Evolutionary conservation across 768 basidiomycete species (phyloP), one percentile per base, ranked within the genome.

Genomic region (Lactifluus rugatus): DNA sequence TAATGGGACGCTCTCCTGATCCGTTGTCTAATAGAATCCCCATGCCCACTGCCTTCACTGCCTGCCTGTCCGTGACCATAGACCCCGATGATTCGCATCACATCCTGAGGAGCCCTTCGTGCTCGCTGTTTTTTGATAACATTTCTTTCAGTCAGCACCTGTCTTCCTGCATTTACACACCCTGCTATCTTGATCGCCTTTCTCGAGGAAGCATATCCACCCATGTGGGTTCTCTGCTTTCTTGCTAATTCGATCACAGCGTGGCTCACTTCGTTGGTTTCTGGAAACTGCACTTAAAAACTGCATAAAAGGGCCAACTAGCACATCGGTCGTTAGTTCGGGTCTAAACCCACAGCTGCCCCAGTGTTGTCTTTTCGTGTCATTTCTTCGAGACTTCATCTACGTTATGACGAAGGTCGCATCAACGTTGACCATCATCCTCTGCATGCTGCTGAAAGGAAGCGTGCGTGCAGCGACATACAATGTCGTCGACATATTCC

Each of bases 401-500:
- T 26, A 17, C 19, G 1, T 41, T 19, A 0, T 31, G 36, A 58
- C 54, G 51, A 52, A 19, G 57, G 39, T 39, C 34, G 28, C 39
- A 19, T 14, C 42, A 14, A 19, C 51, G 7, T 45, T 48, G 25
- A 23, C 10, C 10, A 34, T 60, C 4, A 5, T 44, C 17, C 44
- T 60, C 23, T 34, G n/a, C 21, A 16, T 45, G 16, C 34, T 63
- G 11, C 48, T 63, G 11, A 10, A 55, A 71, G 74, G 62, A 76
- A 77, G 66, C 37, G 73, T 64, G n/a, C 65, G 72, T 10, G 76
- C 74, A 31, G 78, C 74, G 9, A 73, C 72, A 0, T 85, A 86
- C 66, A 56, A 62, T 8, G 69, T 72, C 58, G 70, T 74, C 25
- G 79, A 78, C 54, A 81, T 73, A 56, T 71, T 75, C 65, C 64